These are phyloP conservation scores for Vitis cinerea DNA, from an alignment of 164 flowering plant species.

Conservation along the genomic window DNA sequence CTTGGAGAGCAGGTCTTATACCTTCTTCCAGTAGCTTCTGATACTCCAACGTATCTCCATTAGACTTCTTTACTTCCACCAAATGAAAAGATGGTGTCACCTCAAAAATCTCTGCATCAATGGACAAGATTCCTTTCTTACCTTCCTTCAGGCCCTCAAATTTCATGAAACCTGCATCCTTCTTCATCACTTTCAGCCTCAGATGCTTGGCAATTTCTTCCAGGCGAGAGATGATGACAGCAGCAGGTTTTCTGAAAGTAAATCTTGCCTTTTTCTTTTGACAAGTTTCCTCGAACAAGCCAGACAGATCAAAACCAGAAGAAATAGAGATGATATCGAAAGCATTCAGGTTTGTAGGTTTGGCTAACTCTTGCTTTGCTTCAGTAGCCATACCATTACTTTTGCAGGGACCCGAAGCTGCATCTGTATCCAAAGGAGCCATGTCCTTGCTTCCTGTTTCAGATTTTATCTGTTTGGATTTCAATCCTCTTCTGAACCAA, in stretches of 20 bases:
- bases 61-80: conserved; percentile 71
- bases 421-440: conserved; percentile 16
- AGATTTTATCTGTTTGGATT: conserved; percentile 13
- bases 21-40: conserved; percentile 49
- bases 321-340: conserved; percentile 83
- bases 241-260: conserved; percentile 51
- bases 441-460: conserved; percentile 21
- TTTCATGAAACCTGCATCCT: conserved; percentile 52
- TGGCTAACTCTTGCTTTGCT: conserved; percentile 27
- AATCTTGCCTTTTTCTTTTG: conserved; percentile 52
- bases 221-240: conserved; percentile 61
- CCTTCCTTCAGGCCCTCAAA: conserved; percentile 61
- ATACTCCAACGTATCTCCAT: conserved; percentile 79
- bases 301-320: conserved; percentile 74
- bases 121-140: conserved; percentile 56
- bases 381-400: conserved; percentile 15
- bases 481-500: conserved; percentile 63
- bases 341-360: conserved; percentile 59
- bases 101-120: conserved; percentile 81
- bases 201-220: conserved; percentile 53
- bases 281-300: conserved; percentile 49
- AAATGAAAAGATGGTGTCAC: conserved; percentile 56
- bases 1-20: conserved; percentile 69
- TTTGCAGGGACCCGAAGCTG: conserved; percentile 15
- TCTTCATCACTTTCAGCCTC: conserved; percentile 51